Conservation (phyloP, 306 rosid species). For the Cucumis melo region DNA sequence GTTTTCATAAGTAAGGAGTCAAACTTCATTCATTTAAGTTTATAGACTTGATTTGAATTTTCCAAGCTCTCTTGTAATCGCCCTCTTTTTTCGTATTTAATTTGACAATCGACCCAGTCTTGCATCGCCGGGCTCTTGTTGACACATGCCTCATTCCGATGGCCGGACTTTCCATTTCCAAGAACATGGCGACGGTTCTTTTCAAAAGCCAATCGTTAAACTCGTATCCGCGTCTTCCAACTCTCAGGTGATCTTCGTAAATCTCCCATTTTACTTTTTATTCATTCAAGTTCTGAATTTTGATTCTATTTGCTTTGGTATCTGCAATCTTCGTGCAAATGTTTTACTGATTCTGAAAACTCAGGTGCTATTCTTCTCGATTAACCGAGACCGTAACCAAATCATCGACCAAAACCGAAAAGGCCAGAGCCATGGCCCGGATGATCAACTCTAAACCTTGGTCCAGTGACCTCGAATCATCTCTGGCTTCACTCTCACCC, state of each 20-base stretch:
- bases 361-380: slow-evolving; percentile 28
- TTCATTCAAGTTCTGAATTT: not conserved
- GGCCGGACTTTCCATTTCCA: not conserved
- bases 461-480: slow-evolving; percentile 28
- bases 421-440: slow-evolving; percentile 32
- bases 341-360: slow-evolving; percentile 3
- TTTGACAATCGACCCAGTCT: too few species aligned
- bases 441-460: slow-evolving; percentile 43
- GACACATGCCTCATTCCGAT: not conserved
- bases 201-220: slow-evolving; percentile 12
- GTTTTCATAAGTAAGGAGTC: too few species aligned
- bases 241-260: slow-evolving; percentile 19
- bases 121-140: not conserved
- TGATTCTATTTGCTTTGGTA: not conserved
- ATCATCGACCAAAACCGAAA: slow-evolving; percentile 25
- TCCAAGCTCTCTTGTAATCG: too few species aligned
- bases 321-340: not conserved
- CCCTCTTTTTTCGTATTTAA: too few species aligned
- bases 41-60: too few species aligned
- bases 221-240: not conserved
- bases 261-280: not conserved
- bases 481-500: slow-evolving; percentile 30
- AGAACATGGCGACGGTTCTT: not conserved
- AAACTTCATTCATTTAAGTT: too few species aligned
- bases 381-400: slow-evolving; percentile 20